Conservation (phyloP, 2,329 filamentous ascomycete genomes). For the Macroventuria anomochaeta region DNA sequence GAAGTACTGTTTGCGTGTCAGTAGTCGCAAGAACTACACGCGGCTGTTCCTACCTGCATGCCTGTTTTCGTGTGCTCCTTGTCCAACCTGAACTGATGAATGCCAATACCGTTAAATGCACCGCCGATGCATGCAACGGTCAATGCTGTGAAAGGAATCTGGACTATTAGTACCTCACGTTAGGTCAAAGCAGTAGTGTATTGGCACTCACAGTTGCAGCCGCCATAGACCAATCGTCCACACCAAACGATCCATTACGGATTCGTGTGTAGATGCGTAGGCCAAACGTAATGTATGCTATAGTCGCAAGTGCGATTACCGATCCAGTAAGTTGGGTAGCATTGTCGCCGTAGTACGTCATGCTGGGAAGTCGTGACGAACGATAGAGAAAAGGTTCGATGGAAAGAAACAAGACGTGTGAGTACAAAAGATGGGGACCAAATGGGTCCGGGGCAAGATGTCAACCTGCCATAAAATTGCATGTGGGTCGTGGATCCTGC, state of each 20-base stretch:
- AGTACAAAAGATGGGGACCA: not conserved
- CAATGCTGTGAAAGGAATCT: slow-evolving; percentile 10
- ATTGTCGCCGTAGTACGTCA: slow-evolving; percentile 14
- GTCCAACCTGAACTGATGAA: slow-evolving; percentile 22
- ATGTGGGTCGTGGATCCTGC: not conserved
- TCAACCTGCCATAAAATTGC: slow-evolving; percentile 7
- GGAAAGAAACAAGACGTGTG: not conserved
- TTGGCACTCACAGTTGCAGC: not conserved
- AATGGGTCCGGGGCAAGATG: not conserved
- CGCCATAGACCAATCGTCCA: slow-evolving; percentile 42
- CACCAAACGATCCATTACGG: slow-evolving; percentile 31
- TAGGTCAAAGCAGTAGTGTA: not conserved
- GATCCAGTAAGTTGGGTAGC: slow-evolving; percentile 25
- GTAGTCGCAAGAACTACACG: not conserved
- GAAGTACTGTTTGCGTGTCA: slow-evolving; percentile 37
- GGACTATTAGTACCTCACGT: not conserved
- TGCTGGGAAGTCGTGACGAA: not conserved
- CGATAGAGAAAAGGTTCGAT: not conserved
- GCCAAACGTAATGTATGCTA: slow-evolving; percentile 24
- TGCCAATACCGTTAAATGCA: slow-evolving; percentile 5
- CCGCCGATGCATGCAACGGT: slow-evolving; percentile 19
- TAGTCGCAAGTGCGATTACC: slow-evolving; percentile 21
- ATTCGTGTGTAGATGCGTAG: slow-evolving; percentile 29
- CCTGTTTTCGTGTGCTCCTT: not conserved
- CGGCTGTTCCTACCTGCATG: slow-evolving; percentile 25